Base-by-base conservation (phyloP, 371 early-diverging fungal genomes). In the Lichtheimia hyalospora region DNA sequence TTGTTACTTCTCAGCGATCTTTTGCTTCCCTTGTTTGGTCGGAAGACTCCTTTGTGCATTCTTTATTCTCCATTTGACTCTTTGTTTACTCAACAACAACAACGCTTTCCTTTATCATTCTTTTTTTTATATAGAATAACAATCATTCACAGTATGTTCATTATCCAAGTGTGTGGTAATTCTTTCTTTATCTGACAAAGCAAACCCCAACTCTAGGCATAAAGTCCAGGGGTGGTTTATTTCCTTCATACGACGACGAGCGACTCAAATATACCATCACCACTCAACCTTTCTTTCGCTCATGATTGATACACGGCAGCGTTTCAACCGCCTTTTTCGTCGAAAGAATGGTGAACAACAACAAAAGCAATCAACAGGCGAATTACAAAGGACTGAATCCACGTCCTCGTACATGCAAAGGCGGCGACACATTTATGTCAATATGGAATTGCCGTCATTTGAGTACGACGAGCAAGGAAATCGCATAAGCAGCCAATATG, bases 401-500 rank as follows among this genome's bases (percentile, higher is more conserved):
- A 69, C 71, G 7, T 71, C 75, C 6, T 74, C 76, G 3, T 75
- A 79, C 54, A 79, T 75, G 74, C 70, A 73, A 28, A 59, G 60
- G 15, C 58, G 73, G 20, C 59, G 77, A 51, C 71, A 71, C 20
- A 73, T 80, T 16, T 77, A 70, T 56, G 70, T 80, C 27, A 80
- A 80, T 53, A 77, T 77, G 73, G 49, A 62, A 10, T 46, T 69
- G 48, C 72, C 77, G 0, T 27, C 57, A 1, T 62, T 68, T 7
- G 75, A 73, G 27, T 72, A 58, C 42, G 69, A 74, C 34, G 73
- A 75, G 10, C 54, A 70, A 13, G 72, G 73, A 3, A 57, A 52
- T 24, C 46, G 54, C 4, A 66, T 65, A n/a, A 48, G 62, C 21
- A 52, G 57, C n/a, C 57, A 60, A 14, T 75, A 67, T 55, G 60